Evolutionary conservation across 2,329 filamentous ascomycete genomes (phyloP), one percentile per base, ranked within the genome.

Genomic region (Septoria linicola): DNA sequence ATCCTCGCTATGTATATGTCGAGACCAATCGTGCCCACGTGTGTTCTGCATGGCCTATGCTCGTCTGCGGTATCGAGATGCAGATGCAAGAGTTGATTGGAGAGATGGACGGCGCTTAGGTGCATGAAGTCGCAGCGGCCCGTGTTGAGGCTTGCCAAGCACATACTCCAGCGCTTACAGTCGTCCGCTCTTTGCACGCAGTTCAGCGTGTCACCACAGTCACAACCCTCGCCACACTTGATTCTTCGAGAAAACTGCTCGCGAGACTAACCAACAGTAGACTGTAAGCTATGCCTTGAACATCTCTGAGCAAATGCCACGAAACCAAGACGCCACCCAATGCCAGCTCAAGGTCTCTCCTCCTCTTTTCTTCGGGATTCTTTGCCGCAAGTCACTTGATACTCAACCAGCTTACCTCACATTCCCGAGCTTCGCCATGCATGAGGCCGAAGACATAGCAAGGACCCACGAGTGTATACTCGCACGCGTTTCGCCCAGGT

Each of bases 371-470:
- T n/a, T n/a, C n/a, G n/a, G n/a, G n/a, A n/a, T n/a, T n/a, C n/a
- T n/a, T n/a, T n/a, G n/a, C n/a, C n/a, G n/a, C n/a, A n/a, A n/a
- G n/a, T n/a, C n/a, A 10, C 10, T 5, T 27, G 23, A 27, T 27
- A 10, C 23, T 27, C 23, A 27, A 34, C 27, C 17, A 49, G 8
- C 6, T 34, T 13, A 25, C 41, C 41, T 17, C 21, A 23, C 3
- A 2, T 2, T 35, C 14, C 23, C 34, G 11, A 2, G 42, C 46
- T 25, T 54, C 30, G 8, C 46, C 51, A 5, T 50, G 16, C 46
- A 47, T 54, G 5, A 54, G 37, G 2, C 51, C 36, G 11, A 36
- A 41, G 2, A 54, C 51, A 40, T 54, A 54, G 31, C 51, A 54
- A 3, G 6, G 20, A 8, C 51, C 51, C 16, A 54, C 13, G 3